Percentiles rank a stretch among this genome's conserved stretches.
Conservation (phyloP, 31 red algal species). For the Asparagopsis taxiformis region DNA sequence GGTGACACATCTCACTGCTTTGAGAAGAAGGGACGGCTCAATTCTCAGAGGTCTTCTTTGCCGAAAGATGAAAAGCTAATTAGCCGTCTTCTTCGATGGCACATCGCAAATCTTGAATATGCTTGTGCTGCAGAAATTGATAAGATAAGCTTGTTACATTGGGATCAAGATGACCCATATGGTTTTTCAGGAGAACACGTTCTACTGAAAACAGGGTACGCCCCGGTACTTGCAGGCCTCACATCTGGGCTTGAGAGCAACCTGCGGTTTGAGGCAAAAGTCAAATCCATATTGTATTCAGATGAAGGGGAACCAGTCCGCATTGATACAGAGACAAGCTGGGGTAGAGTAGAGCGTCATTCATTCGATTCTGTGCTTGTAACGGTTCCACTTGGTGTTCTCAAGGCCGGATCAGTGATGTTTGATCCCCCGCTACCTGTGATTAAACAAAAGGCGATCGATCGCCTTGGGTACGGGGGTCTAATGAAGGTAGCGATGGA, state of each 20-base stretch:
- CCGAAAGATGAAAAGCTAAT: constrained; percentile 32
- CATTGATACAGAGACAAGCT: constrained; percentile 2
- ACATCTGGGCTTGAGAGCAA: constrained; percentile 40
- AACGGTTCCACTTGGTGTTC: constrained; percentile 72
- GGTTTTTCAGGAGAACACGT: constrained; percentile 86
- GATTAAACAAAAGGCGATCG: constrained; percentile 54
- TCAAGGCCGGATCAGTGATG: constrained; percentile 49
- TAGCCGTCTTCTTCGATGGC: constrained; percentile 74
- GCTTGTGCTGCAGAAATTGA: constrained; percentile 77
- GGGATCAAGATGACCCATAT: constrained; percentile 96
- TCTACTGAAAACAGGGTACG: constrained; percentile 64
- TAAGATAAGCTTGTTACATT: constrained; percentile 69
- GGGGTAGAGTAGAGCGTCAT: no score
- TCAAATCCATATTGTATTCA: constrained; percentile 7
- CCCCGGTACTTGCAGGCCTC: constrained; percentile 60
- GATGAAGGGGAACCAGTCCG: constrained; percentile 9
- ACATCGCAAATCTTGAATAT: constrained; percentile 94
- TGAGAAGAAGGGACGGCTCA: no score
- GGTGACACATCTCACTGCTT: no score
- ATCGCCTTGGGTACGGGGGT: constrained; percentile 72
- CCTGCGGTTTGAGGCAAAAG: constrained; percentile 32
- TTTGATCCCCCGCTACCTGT: constrained; percentile 61
- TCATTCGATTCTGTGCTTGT: constrained; percentile 69
- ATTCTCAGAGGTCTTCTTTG: no score
- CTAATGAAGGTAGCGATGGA: constrained; percentile 85